These are phyloP conservation scores for Tetrapisispora pingtungensis DNA, from an alignment of 805 yeast species.

Conservation along the genomic window DNA sequence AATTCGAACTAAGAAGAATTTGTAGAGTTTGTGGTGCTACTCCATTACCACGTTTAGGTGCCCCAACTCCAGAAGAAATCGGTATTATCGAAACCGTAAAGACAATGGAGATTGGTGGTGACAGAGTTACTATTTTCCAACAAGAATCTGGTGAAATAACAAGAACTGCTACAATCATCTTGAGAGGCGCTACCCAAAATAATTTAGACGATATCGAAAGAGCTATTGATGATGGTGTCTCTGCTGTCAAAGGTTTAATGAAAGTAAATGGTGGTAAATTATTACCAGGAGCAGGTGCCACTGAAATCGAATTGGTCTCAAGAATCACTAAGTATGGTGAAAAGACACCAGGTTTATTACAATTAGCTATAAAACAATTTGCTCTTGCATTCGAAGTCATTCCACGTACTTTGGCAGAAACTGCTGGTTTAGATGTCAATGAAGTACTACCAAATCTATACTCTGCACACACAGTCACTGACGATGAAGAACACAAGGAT, in stretches of 20 bases:
- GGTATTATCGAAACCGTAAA: constrained; percentile 82
- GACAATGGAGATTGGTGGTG: constrained; percentile 93
- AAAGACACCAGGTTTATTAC: constrained; percentile 84
- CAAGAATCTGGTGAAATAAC: constrained; percentile 56
- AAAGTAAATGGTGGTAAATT: constrained; percentile 68
- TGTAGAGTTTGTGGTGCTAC: constrained; percentile 97
- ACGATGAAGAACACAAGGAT: constrained; percentile 12
- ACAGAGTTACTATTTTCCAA: constrained; percentile 87
- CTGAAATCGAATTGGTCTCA: constrained; percentile 79
- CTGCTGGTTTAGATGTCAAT: constrained; percentile 84
- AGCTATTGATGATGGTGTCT: constrained; percentile 94
- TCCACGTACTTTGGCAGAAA: constrained; percentile 88
- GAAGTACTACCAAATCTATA: constrained; percentile 84
- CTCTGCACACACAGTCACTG: constrained; percentile 60
- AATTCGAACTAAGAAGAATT: constrained; percentile 87
- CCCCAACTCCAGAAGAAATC: constrained; percentile 90
- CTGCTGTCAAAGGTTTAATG: constrained; percentile 79
- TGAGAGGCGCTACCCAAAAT: constrained; percentile 95
- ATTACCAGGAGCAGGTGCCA: constrained; percentile 94
- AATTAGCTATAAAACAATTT: constrained; percentile 86
- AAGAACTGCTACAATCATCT: constrained; percentile 82
- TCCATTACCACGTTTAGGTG: constrained; percentile 87
- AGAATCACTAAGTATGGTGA: constrained; percentile 80
- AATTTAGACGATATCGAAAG: constrained; percentile 90
- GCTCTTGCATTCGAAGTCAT: constrained; percentile 92